Evolutionary conservation across 2,329 filamentous ascomycete genomes (phyloP).

Genomic region (Colletotrichum abscissum): DNA sequence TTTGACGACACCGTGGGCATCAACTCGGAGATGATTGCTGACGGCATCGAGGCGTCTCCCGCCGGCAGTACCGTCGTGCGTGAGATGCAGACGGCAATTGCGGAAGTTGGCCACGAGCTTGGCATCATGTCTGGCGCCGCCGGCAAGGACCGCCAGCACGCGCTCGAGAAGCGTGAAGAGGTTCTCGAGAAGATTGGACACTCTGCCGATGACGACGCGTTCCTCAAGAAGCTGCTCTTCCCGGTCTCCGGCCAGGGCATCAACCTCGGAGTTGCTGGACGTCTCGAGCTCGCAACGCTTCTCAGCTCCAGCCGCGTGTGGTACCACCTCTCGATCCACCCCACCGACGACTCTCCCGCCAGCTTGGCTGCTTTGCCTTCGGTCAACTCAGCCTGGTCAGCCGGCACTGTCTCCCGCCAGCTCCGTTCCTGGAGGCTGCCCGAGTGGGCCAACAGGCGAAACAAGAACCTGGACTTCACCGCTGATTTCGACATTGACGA

Average conservation of each 20-base stretch:
- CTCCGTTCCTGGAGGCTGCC: constrained; percentile 92
- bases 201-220: constrained; percentile 85
- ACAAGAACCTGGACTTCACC: constrained; percentile 92
- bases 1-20: constrained; percentile 95
- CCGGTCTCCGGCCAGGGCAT: constrained; percentile 84
- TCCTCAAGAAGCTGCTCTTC: constrained; percentile 84
- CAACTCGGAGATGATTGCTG: constrained; percentile 96
- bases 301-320: constrained; percentile 89
- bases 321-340: constrained; percentile 94
- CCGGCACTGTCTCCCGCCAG: constrained; percentile 90
- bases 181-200: constrained; percentile 87
- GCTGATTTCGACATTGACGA: constrained; percentile 96
- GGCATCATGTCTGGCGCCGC: constrained; percentile 77
- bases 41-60: constrained; percentile 81
- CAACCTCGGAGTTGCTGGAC: constrained; percentile 79
- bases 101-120: constrained; percentile 81
- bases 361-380: constrained; percentile 78
- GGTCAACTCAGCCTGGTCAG: constrained; percentile 89
- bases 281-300: constrained; percentile 80
- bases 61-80: constrained; percentile 85
- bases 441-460: constrained; percentile 95
- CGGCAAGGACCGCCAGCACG: constrained; percentile 79
- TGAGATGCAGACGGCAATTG: constrained; percentile 87
- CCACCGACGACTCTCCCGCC: constrained; percentile 85
- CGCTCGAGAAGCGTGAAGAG: constrained; percentile 83